Evolutionary conservation across 129 eudicot genomes (phyloP).

Genomic region (Centrapalus pauciflorus): DNA sequence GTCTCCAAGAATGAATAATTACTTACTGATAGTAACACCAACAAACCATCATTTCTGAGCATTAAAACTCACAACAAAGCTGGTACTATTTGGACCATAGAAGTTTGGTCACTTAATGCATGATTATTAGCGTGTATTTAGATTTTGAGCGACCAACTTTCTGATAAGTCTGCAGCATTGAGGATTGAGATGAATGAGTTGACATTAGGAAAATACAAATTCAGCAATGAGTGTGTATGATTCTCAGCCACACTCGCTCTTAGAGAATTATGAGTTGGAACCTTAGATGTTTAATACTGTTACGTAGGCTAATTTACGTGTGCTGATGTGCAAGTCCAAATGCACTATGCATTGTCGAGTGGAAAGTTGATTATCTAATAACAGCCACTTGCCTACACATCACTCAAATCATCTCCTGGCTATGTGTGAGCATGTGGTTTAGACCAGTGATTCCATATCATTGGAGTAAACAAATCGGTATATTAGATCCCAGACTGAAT

Average conservation of each 20-base stretch:
- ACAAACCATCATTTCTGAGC: conserved; percentile 6
- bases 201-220: not conserved
- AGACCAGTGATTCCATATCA: too few relatives aligned
- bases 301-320: not conserved
- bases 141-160: not conserved
- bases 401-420: too few relatives aligned
- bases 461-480: too few relatives aligned
- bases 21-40: not conserved
- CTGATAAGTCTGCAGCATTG: conserved; percentile 1
- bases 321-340: not conserved
- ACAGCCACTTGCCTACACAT: too few relatives aligned
- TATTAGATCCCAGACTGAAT: too few relatives aligned
- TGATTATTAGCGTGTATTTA: not conserved
- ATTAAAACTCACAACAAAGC: not conserved
- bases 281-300: not conserved
- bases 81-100: not conserved
- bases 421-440: too few relatives aligned
- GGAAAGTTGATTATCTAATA: not conserved
- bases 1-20: not conserved
- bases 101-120: not conserved
- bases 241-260: not conserved
- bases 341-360: not conserved
- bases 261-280: not conserved
- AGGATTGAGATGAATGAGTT: conserved; percentile 3
- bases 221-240: not conserved